These are phyloP conservation scores for Myrica gale DNA, from an alignment of 306 rosid genomes.

Conservation along the genomic window DNA sequence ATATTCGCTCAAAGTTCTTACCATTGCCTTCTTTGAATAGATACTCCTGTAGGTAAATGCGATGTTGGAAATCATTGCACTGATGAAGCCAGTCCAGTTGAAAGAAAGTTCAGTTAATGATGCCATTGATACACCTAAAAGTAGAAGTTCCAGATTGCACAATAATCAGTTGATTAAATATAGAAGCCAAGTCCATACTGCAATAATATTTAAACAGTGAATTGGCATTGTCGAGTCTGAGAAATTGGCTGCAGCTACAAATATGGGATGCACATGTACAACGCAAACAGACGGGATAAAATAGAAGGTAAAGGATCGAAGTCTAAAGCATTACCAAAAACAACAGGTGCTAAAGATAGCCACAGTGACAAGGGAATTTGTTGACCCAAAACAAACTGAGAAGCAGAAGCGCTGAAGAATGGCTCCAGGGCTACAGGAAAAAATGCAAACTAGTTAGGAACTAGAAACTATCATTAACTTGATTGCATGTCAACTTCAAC, in stretches of 20 bases:
- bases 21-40: slow-evolving; percentile 83
- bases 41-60: slow-evolving; percentile 91
- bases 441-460: not conserved
- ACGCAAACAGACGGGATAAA: not conserved
- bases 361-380: slow-evolving; percentile 71
- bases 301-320: not conserved
- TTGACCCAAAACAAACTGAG: slow-evolving; percentile 89
- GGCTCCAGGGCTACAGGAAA: slow-evolving; percentile 80
- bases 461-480: not conserved
- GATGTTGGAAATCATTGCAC: slow-evolving; percentile 95
- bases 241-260: not conserved
- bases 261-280: not conserved
- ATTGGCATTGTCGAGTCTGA: not conserved
- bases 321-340: slow-evolving; percentile 53
- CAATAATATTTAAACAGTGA: not conserved
- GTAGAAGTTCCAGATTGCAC: slow-evolving; percentile 17
- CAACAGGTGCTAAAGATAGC: slow-evolving; percentile 95
- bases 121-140: slow-evolving; percentile 91
- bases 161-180: not conserved
- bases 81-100: slow-evolving; percentile 85
- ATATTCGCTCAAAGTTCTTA: slow-evolving; percentile 25
- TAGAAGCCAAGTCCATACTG: not conserved
- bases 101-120: slow-evolving; percentile 94
- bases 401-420: slow-evolving; percentile 92
- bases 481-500: not conserved